Evolutionary conservation across 768 basidiomycete genomes (phyloP).

Genomic region (Clitopilus passeckerianus): DNA sequence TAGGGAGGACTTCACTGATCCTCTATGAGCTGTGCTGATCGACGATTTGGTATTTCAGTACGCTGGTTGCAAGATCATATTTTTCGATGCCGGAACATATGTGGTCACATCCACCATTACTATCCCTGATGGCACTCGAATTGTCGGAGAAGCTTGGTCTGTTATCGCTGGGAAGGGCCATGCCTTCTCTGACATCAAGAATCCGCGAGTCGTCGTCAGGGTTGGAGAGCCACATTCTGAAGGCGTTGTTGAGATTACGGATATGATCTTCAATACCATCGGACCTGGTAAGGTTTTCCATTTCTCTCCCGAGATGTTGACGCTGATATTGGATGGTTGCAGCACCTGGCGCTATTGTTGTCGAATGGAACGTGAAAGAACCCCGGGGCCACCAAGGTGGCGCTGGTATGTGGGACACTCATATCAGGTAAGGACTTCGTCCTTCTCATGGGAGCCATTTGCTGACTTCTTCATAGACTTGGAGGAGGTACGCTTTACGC

Average conservation of each 20-base stretch:
- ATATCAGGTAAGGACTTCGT: constrained; percentile 29
- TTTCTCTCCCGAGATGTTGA: no score
- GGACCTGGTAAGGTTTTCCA: constrained; percentile 12
- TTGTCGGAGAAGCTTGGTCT: constrained; percentile 61
- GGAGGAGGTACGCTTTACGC: constrained; percentile 26
- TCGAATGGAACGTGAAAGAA: constrained; percentile 64
- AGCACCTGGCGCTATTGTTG: constrained; percentile 57
- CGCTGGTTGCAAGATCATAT: constrained; percentile 72
- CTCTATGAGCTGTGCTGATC: no score
- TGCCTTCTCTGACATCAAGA: constrained; percentile 38
- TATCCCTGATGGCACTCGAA: constrained; percentile 51
- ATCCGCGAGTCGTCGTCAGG: constrained; percentile 22
- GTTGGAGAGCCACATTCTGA: neutral
- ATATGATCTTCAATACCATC: constrained; percentile 25
- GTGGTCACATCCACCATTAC: constrained; percentile 47
- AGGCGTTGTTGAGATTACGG: constrained; percentile 49
- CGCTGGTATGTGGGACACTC: constrained; percentile 57
- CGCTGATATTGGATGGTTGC: neutral
- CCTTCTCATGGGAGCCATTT: no score
- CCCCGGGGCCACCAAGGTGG: constrained; percentile 45
- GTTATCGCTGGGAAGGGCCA: constrained; percentile 47
- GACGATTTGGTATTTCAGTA: constrained; percentile 32
- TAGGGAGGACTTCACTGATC: constrained; percentile 14
- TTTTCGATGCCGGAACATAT: constrained; percentile 70
- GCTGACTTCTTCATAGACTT: constrained; percentile 6